Percentiles rank a stretch among this genome's conserved stretches.
These are phyloP conservation scores for Chrysoporthe deuterocubensis DNA, from an alignment of 2,329 filamentous ascomycete genomes.

Conservation along the genomic window DNA sequence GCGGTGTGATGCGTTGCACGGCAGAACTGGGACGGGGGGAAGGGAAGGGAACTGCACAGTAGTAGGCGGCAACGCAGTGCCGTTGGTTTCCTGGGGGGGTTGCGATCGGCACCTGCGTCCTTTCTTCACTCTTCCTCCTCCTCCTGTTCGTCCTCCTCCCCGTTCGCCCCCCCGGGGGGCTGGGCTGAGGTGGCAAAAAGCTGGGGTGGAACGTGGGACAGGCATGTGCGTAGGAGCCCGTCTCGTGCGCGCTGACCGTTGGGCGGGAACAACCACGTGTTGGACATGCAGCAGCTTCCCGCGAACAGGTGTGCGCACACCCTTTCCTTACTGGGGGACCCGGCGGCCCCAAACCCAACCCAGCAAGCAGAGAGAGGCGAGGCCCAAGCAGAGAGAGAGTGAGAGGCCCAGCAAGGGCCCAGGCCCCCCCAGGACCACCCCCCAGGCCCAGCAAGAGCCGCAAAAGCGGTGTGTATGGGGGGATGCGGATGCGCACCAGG, in stretches of 20 bases:
- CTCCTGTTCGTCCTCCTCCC: too few species aligned
- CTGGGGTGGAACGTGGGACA: constrained; percentile 13
- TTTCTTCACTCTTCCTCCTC: too few species aligned
- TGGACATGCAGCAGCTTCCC: constrained; percentile 14
- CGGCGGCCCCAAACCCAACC: too few species aligned
- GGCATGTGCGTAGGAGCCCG: not conserved
- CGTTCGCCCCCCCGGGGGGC: too few species aligned
- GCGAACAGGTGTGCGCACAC: constrained; percentile 7
- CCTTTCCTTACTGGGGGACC: not conserved
- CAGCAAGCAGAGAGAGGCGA: too few species aligned
- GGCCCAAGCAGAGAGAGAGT: too few species aligned
- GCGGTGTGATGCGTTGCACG: too few species aligned
- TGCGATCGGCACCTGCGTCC: too few species aligned
- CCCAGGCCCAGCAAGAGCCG: constrained; percentile 5
- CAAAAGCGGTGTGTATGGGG: constrained; percentile 17
- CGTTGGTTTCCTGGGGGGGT: too few species aligned
- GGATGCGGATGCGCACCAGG: not conserved
- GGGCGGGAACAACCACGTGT: constrained; percentile 18
- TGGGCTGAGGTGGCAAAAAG: not conserved
- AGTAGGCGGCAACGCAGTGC: too few species aligned
- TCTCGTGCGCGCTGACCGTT: constrained; percentile 7
- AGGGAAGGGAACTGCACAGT: too few species aligned
- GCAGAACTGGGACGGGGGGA: too few species aligned
- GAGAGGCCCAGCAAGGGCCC: not conserved
- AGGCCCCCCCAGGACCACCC: not conserved